Conservation (phyloP, 192 early-diverging fungal genomes). For the Tieghemiomyces parasiticus region DNA sequence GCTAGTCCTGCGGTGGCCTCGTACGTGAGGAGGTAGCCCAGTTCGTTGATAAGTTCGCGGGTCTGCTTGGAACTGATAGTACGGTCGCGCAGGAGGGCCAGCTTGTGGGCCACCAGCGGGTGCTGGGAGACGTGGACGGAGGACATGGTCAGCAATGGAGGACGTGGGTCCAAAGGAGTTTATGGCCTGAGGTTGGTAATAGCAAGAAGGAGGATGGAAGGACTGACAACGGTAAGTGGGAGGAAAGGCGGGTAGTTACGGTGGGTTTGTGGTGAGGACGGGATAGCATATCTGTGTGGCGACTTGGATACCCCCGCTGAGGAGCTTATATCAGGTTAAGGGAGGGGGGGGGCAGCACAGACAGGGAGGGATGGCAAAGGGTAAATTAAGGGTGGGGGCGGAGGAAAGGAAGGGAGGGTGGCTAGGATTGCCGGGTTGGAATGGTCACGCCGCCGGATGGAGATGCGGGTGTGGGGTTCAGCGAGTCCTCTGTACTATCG, state of each 20-base stretch:
- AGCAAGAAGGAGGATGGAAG: background rate
- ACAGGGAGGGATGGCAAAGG: no score
- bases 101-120: constrained; percentile 39
- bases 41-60: constrained; percentile 34
- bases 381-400: no score
- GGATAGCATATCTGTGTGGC: background rate
- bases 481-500: no score
- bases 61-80: constrained; percentile 27
- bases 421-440: no score
- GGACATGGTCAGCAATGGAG: background rate
- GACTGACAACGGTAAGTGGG: background rate
- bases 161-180: background rate
- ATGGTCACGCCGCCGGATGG: no score
- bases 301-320: background rate
- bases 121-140: constrained; percentile 28
- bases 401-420: no score
- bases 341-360: no score
- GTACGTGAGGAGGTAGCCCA: constrained; percentile 41
- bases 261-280: background rate
- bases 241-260: background rate
- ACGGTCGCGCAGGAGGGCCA: constrained; percentile 35
- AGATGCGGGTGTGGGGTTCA: no score
- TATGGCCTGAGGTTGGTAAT: no score
- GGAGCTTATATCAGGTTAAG: background rate
- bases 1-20: constrained; percentile 43